Conservation (phyloP, 768 basidiomycete genomes). For the Tricholomella constricta region DNA sequence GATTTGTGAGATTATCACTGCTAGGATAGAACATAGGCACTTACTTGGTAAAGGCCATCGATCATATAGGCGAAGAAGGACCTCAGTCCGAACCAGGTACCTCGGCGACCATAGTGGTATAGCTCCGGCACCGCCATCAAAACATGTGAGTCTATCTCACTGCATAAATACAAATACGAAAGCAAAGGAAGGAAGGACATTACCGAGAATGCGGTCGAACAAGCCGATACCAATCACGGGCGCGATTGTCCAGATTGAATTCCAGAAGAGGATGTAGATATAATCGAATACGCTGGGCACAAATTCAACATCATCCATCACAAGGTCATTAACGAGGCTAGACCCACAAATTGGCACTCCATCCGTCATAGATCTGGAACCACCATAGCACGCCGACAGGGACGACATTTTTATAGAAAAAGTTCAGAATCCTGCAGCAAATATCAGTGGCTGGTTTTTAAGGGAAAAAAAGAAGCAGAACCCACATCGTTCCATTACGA, state of each 20-base stretch:
- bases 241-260: slow-evolving; percentile 90
- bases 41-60: slow-evolving; percentile 25
- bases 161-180: slow-evolving; percentile 1
- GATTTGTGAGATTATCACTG: neutral
- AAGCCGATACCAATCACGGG: slow-evolving; percentile 94
- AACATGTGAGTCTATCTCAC: slow-evolving; percentile 63
- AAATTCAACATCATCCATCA: slow-evolving; percentile 1
- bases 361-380: slow-evolving; percentile 97
- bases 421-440: slow-evolving; percentile 80
- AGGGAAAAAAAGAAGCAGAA: slow-evolving; percentile 8
- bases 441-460: neutral
- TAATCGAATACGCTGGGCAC: slow-evolving; percentile 69
- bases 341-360: slow-evolving; percentile 90
- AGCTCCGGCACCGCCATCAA: slow-evolving; percentile 91
- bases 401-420: slow-evolving; percentile 99
- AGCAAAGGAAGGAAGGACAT: slow-evolving; percentile 20
- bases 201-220: slow-evolving; percentile 89
- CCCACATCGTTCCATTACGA: slow-evolving; percentile 91
- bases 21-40: neutral
- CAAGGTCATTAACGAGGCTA: slow-evolving; percentile 1
- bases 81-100: slow-evolving; percentile 82
- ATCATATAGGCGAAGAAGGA: slow-evolving; percentile 36
- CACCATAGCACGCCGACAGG: slow-evolving; percentile 95
- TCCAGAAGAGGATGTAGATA: slow-evolving; percentile 95
- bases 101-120: slow-evolving; percentile 81